Percentiles rank a stretch among this genome's conserved stretches.
Conservation (phyloP, 306 rosid species). For the Vachellia collinsii region DNA sequence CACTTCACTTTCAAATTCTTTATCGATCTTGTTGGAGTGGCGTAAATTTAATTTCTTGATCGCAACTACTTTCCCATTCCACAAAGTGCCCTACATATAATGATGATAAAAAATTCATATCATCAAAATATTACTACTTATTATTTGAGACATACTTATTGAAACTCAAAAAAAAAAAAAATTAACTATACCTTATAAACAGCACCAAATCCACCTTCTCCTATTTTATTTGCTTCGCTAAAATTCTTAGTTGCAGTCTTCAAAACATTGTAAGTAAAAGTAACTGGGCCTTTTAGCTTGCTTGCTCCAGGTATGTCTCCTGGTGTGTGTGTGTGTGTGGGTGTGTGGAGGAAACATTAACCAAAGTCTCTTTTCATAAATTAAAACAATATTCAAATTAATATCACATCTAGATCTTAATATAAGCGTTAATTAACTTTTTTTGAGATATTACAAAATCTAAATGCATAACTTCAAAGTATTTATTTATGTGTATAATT, state of each 20-base stretch:
- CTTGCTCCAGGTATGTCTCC: background rate
- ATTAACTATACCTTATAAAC: background rate
- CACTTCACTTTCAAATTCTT: background rate
- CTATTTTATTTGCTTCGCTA: background rate
- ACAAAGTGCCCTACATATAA: constrained; percentile 30
- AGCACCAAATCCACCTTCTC: background rate
- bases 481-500: too few species aligned
- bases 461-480: too few species aligned
- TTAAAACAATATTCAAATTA: background rate
- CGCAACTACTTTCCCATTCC: constrained; percentile 49
- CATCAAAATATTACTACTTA: too few species aligned
- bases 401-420: too few species aligned
- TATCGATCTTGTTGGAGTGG: background rate
- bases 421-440: too few species aligned
- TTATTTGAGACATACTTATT: background rate
- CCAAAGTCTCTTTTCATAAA: background rate
- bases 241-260: background rate
- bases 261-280: background rate
- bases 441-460: too few species aligned
- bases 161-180: background rate
- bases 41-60: constrained; percentile 40
- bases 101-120: background rate
- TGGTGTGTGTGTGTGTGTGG: background rate
- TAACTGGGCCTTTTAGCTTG: background rate
- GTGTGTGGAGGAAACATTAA: background rate